phyloP scores from a whole-genome alignment of 768 basidiomycete species.

The Lactifluus rugatus region DNA sequence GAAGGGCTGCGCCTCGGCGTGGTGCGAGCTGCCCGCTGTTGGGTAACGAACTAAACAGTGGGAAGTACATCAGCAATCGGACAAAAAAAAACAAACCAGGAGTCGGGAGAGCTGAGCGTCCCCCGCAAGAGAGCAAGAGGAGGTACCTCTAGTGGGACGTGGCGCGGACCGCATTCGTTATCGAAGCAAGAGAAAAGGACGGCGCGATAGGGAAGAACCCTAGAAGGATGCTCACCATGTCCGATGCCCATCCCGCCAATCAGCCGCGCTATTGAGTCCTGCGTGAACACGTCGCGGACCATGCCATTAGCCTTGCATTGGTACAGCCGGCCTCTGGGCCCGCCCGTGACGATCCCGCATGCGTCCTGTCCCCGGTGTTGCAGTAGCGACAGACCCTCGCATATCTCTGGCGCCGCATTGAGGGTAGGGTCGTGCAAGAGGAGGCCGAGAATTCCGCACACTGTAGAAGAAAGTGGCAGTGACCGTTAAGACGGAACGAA shows the following conservation, averaged over 20 bases:
- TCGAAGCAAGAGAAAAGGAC: neutral
- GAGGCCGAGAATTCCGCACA: constrained; percentile 93
- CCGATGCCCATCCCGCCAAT: constrained; percentile 96
- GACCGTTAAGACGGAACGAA: neutral
- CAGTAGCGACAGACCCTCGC: constrained; percentile 87
- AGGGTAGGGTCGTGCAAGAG: constrained; percentile 67
- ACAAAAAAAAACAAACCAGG: neutral
- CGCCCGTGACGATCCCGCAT: constrained; percentile 94
- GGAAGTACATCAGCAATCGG: neutral
- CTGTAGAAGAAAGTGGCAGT: constrained; percentile 25
- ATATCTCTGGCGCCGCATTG: constrained; percentile 80
- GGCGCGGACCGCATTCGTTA: neutral
- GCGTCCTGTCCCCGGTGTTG: constrained; percentile 99
- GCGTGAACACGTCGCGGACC: constrained; percentile 95
- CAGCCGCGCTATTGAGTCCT: constrained; percentile 60
- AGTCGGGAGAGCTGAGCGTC: neutral
- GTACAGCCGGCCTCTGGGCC: constrained; percentile 87
- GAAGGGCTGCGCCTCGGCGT: constrained; percentile 97
- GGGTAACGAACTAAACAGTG: constrained; percentile 76
- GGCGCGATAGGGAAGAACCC: too few relatives aligned
- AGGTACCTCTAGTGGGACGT: neutral
- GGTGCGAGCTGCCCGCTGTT: constrained; percentile 93
- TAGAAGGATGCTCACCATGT: constrained; percentile 55
- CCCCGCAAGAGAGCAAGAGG: neutral
- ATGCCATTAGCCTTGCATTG: constrained; percentile 99